Base-by-base conservation (phyloP, 2,329 filamentous ascomycete species). In the Aspergillus pseudoglaucus region DNA sequence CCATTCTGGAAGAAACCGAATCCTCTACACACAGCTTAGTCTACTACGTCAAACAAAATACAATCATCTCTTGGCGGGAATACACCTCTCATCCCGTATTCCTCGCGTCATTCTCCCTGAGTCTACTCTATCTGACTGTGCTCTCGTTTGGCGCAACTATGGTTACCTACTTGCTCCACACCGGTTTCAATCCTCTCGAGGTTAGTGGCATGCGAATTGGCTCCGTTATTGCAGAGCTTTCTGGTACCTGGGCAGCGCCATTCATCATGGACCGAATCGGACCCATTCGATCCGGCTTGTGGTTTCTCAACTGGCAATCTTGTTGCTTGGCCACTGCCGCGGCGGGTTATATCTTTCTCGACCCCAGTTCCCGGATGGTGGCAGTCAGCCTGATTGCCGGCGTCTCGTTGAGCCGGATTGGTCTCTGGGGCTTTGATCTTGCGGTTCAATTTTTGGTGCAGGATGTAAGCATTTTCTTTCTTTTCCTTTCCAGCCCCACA, bases 271-370 rank as follows among this genome's bases (percentile, higher is more conserved):
- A 64, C 2, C 67, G 64, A 35, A 76, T 84, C 35, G 81, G 82
- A 0, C 68, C 76, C 1, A 71, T 87, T 6, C 72, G 87, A n/a
- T 75, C 78, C 0, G 87, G 85, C 0, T 72, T 89, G 3, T 90
- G 87, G 87, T 82, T 81, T 52, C 60, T 84, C 8, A 82, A 77
- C 47, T 87, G 82, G 79, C 84, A 89, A 59, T 70, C 84, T n/a
- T 48, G 71, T 2, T 82, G 76, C 54, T 67, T 83, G 4, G 70
- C 69, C 1, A 69, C 62, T 0, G 78, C 73, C 0, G 63, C 75
- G 3, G 55, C 60, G 2, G 61, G 72, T 15, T 79, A 79, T 55
- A 71, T 71, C 44, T 59, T 58, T 3, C 55, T 52, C 27, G 55
- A 58, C 7, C 54, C 51, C 12, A 53, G 15, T 4, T 73, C 40